Evolutionary conservation across 176 grass and related monocot species (phyloP), one percentile per base, ranked within the genome.

Genomic region (Pharus latifolius): DNA sequence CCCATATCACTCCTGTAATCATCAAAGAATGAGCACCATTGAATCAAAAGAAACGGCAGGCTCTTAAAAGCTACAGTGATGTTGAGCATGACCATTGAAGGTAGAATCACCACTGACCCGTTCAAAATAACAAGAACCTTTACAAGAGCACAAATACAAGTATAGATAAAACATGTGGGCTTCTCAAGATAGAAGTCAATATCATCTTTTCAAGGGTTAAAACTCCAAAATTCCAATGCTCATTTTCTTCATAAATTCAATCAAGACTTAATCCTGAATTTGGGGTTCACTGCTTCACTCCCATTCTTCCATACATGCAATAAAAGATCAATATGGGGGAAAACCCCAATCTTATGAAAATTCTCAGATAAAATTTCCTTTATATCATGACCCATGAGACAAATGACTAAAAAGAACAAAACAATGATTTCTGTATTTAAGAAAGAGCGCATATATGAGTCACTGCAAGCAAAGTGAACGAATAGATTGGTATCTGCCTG

Each of bases 1-100:
- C 90, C 87, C 90, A 94, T 56, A 94, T 79, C 47, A 52, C 56
- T 67, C 90, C 96, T 99, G 71, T 55, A 70, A 64, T 46, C 42
- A 75, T 78, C 44, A 60, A 80, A 82, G 0, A 56, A 58, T 29
- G 19, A 78, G 25, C 19, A 87, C 26, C 37, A 60, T 64, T 49
- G 75, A 38, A 47, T 78, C 29, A 32, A 75, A 60, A 60, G 15
- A 69, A 75, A 61, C 31, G 6, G 17, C 64, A 77, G 45, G 11
- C 37, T 74, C 28, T 79, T 53, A 67, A 53, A 73, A 30, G 13
- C 19, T 33, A 69, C 18, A 77, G 30, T 54, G 73, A 17, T 31
- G 68, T 47, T 76, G 69, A 37, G 47, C 12, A 77, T 63, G 8
- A 35, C 11, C 11, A 20, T 54, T 23, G 34, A 40, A 18, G 18